A percentile compares a stretch with the other conserved stretches of the same genome.
Evolutionary conservation across 495 filamentous ascomycete genomes (phyloP).

Genomic region (Penicillium ucsense): DNA sequence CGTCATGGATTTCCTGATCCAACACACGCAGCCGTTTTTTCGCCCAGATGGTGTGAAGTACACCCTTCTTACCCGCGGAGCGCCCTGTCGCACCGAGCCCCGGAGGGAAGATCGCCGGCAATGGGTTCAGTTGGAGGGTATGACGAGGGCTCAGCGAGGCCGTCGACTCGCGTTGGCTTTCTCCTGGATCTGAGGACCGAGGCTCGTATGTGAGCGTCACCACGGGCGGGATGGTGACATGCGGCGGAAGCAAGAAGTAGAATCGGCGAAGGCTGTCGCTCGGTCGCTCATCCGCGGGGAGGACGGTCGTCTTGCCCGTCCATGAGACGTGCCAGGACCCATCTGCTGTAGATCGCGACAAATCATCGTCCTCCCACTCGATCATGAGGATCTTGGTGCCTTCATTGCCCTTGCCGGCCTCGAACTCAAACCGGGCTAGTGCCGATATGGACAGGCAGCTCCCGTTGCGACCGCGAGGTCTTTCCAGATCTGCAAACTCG

Average conservation of each 20-base stretch:
- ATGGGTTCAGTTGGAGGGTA: conserved; percentile 50
- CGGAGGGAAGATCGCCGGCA: conserved; percentile 73
- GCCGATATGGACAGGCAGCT: conserved; percentile 35
- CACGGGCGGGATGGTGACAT: conserved; percentile 53
- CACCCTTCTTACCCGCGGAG: conserved; percentile 63
- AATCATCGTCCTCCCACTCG: conserved; percentile 61
- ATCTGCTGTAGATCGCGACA: conserved; percentile 22
- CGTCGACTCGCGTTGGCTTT: neutral
- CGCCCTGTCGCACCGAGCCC: conserved; percentile 55
- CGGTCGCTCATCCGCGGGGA: conserved; percentile 52
- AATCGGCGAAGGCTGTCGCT: conserved; percentile 49
- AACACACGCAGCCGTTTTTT: conserved; percentile 64
- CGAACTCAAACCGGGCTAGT: conserved; percentile 78
- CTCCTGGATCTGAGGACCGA: conserved; percentile 13
- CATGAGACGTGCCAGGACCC: conserved; percentile 63
- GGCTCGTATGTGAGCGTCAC: conserved; percentile 52
- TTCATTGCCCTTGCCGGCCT: conserved; percentile 63
- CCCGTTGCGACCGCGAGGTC: conserved; percentile 12
- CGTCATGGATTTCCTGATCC: conserved; percentile 57
- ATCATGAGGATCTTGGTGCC: conserved; percentile 82
- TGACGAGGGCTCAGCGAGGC: conserved; percentile 10
- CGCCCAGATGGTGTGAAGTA: conserved; percentile 75
- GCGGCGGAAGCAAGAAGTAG: conserved; percentile 65
- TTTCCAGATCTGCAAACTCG: conserved; percentile 27
- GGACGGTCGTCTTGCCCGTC: conserved; percentile 59